Evolutionary conservation across 2,329 filamentous ascomycete species (phyloP).

Genomic region (Onygenales sp.): DNA sequence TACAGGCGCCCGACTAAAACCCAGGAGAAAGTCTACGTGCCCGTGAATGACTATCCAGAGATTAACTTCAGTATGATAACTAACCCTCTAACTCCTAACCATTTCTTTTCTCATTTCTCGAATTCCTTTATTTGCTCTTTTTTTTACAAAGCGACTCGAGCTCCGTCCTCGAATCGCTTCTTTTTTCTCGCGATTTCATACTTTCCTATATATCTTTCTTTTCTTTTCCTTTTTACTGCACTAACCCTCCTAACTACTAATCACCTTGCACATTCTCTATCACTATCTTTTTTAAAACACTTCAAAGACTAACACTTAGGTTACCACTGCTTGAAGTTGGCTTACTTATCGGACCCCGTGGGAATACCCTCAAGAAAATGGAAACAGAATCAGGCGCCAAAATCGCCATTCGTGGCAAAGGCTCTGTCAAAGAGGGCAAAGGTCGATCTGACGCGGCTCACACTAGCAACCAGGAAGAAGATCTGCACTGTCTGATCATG

Average conservation of each 20-base stretch:
- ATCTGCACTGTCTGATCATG: conserved; percentile 98
- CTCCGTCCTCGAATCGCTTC: conserved; percentile 20
- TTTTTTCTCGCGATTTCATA: conserved; percentile 30
- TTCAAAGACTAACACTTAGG: conserved; percentile 80
- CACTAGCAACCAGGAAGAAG: conserved; percentile 99
- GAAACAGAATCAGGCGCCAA: conserved; percentile 94
- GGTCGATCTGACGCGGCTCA: conserved; percentile 97
- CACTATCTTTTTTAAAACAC: conserved; percentile 17
- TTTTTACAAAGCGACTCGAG: conserved; percentile 25
- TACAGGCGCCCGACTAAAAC: conserved; percentile 99
- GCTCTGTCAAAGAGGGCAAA: conserved; percentile 99
- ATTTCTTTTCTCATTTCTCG: conserved; percentile 33
- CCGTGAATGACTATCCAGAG: conserved; percentile 99
- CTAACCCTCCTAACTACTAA: conserved; percentile 12
- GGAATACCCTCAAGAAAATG: conserved; percentile 99
- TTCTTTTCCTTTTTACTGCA: conserved; percentile 12
- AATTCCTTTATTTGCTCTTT: conserved; percentile 25
- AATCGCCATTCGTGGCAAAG: conserved; percentile 98
- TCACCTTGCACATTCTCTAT: conserved; percentile 1
- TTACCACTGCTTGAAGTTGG: conserved; percentile 79
- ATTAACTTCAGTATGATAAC: conserved; percentile 99
- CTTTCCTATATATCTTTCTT: conserved; percentile 20
- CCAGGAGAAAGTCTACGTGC: conserved; percentile 99
- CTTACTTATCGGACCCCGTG: conserved; percentile 99
- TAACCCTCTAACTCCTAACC: conserved; percentile 90